Percentiles rank a stretch among this genome's conserved stretches.
phyloP scores from a whole-genome alignment of 2,329 filamentous ascomycete species.

The Alternaria alternata region DNA sequence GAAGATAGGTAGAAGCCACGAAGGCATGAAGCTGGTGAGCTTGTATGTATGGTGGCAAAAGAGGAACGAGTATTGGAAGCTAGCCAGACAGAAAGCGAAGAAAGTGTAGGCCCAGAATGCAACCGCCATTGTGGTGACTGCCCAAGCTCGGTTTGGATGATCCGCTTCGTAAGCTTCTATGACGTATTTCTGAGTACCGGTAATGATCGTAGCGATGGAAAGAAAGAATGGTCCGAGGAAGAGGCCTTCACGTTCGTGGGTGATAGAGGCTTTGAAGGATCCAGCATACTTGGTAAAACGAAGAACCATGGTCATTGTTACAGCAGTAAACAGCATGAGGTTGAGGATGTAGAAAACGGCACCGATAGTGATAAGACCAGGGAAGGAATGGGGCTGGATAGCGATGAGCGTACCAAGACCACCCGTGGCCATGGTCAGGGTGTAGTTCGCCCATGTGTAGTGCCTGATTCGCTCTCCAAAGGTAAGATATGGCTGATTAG shows the following conservation, averaged over 20 bases:
- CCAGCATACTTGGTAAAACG: conserved; percentile 58
- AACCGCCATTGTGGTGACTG: conserved; percentile 50
- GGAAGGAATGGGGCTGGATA: conserved; percentile 56
- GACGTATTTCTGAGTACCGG: conserved; percentile 51
- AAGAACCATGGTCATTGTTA: conserved; percentile 45
- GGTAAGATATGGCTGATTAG: conserved; percentile 43
- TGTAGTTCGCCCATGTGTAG: conserved; percentile 60
- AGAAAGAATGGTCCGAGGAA: conserved; percentile 58
- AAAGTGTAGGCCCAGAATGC: conserved; percentile 57
- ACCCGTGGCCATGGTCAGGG: conserved; percentile 58
- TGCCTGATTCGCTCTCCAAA: conserved; percentile 43
- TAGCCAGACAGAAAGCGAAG: conserved; percentile 50
- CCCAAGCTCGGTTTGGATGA: conserved; percentile 53
- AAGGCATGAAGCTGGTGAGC: conserved; percentile 74
- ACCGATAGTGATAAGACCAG: conserved; percentile 60
- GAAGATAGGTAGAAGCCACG: conserved; percentile 78
- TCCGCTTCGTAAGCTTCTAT: conserved; percentile 45
- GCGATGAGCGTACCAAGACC: conserved; percentile 56
- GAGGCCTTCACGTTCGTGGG: conserved; percentile 61
- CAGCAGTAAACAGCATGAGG: conserved; percentile 55
- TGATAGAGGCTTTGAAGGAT: conserved; percentile 57
- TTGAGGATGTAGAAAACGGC: conserved; percentile 62
- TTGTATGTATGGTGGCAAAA: conserved; percentile 68
- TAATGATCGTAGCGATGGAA: conserved; percentile 53
- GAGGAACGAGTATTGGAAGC: conserved; percentile 67